Percentiles rank a stretch among this genome's conserved stretches.
These are phyloP conservation scores for Staphylotrichum longicolle DNA, from an alignment of 495 filamentous ascomycete genomes.

Conservation along the genomic window DNA sequence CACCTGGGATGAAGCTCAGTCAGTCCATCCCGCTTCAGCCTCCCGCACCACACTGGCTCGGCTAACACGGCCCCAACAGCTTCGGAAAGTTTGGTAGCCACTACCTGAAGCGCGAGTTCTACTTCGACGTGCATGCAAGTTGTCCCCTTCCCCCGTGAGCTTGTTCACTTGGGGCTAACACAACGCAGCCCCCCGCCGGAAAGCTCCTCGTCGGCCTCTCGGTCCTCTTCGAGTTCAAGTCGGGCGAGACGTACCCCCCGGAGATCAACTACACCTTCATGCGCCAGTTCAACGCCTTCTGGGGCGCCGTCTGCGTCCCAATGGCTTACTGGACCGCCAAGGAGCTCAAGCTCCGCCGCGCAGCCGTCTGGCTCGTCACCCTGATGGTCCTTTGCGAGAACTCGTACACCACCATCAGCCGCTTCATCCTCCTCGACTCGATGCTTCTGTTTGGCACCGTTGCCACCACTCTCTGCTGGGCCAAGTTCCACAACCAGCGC, in stretches of 20 bases:
- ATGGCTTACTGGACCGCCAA: constrained; percentile 92
- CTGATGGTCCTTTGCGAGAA: constrained; percentile 98
- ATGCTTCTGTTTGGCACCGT: constrained; percentile 99
- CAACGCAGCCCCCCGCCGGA: constrained; percentile 75
- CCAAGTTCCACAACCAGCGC: constrained; percentile 86
- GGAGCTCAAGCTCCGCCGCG: constrained; percentile 79
- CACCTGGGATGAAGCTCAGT: constrained; percentile 99
- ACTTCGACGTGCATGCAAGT: constrained; percentile 80
- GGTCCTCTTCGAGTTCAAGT: constrained; percentile 99
- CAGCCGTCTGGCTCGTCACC: constrained; percentile 90
- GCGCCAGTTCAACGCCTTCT: constrained; percentile 94
- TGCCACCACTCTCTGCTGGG: constrained; percentile 93
- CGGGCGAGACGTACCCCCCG: constrained; percentile 87
- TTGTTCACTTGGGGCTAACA: neutral
- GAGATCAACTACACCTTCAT: constrained; percentile 98
- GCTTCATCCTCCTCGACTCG: constrained; percentile 95
- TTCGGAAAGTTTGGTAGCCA: constrained; percentile 99
- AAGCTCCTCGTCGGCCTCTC: constrained; percentile 97
- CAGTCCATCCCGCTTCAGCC: constrained; percentile 41
- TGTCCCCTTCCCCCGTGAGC: constrained; percentile 10
- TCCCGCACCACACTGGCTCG: constrained; percentile 16
- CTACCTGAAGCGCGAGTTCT: constrained; percentile 97
- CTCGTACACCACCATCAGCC: constrained; percentile 96
- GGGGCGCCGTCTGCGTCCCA: constrained; percentile 89
- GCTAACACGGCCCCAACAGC: constrained; percentile 50